Evolutionary conservation across 2,329 filamentous ascomycete species (phyloP), one percentile per base, ranked within the genome.

Genomic region (Magnaporthiopsis rhizophila): DNA sequence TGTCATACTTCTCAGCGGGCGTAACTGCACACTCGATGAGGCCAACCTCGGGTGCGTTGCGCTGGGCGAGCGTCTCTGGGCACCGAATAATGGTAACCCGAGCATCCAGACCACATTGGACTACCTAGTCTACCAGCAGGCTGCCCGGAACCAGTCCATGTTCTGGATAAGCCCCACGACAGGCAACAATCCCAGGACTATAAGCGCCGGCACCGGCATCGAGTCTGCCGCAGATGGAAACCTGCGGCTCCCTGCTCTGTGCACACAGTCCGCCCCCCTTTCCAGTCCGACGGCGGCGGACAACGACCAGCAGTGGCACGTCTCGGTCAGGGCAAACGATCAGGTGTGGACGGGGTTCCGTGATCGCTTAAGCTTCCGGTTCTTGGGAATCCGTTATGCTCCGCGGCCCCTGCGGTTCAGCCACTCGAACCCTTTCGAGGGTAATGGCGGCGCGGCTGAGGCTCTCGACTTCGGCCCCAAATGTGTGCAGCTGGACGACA

Each of bases 311-410:
- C 71, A 68, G 65, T 79, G 76, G 74, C 75, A 74, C 45, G 71
- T 79, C 13, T 71, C 71, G 2, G 71, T 78, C 1, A 68, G 72
- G 5, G 74, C 77, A 1, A 77, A 79, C 38, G 74, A 74, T 30
- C 77, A 79, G 62, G 71, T 72, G 34, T 67, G 59, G 2, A 73
- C 74, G 0, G 78, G 77, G 1, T 80, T 76, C 65, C 78, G 80
- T 18, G 79, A 81, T 65, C 75, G 73, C n/a, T 72, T 77, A 28
- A 77, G 77, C 15, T 84, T 83, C 68, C 79, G 81, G 7, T 84
- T 83, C 67, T 72, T 81, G 24, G 81, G 81, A 21, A 71, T 83
- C 45, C 76, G 78, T 63, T 82, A 81, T 66, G 80, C 79, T 3
- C 67, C 75, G 0, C 73, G 76, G 63, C 79, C 80, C 1, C 69